Conservation (phyloP, 2,329 filamentous ascomycete species). For the Hyphodiscus sp. region DNA sequence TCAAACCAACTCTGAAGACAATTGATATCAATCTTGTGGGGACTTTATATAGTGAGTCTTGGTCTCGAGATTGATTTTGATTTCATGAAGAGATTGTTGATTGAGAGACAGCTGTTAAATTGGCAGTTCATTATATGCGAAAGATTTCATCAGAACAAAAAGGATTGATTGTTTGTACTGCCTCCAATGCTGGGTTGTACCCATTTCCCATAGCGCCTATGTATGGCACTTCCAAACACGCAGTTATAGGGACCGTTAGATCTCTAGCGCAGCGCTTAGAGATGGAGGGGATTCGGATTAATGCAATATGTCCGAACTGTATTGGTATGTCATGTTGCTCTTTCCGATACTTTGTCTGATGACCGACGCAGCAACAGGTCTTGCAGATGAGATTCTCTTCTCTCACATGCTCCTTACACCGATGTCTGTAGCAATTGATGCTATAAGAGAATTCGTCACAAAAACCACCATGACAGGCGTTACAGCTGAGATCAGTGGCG, state of each 20-base stretch:
- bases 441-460: constrained; percentile 36
- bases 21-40: constrained; percentile 22
- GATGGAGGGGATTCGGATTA: constrained; percentile 41
- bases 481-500: constrained; percentile 46
- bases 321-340: constrained; percentile 33
- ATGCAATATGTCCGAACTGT: constrained; percentile 43
- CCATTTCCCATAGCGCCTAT: constrained; percentile 44
- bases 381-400: constrained; percentile 34
- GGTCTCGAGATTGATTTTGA: background rate
- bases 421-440: constrained; percentile 40
- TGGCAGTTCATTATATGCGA: constrained; percentile 44
- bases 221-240: constrained; percentile 43
- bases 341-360: background rate
- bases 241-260: constrained; percentile 43
- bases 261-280: constrained; percentile 37
- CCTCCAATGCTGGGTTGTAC: constrained; percentile 47
- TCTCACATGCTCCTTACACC: constrained; percentile 44
- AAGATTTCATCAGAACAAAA: constrained; percentile 32
- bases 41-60: constrained; percentile 20
- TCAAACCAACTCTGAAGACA: constrained; percentile 18
- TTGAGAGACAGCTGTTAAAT: constrained; percentile 36
- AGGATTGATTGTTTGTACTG: constrained; percentile 44
- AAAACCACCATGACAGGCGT: constrained; percentile 37
- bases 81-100: background rate
- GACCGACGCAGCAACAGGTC: constrained; percentile 40